phyloP scores from a whole-genome alignment of 176 grass and related monocot genomes.

The Juncus inflexus region DNA sequence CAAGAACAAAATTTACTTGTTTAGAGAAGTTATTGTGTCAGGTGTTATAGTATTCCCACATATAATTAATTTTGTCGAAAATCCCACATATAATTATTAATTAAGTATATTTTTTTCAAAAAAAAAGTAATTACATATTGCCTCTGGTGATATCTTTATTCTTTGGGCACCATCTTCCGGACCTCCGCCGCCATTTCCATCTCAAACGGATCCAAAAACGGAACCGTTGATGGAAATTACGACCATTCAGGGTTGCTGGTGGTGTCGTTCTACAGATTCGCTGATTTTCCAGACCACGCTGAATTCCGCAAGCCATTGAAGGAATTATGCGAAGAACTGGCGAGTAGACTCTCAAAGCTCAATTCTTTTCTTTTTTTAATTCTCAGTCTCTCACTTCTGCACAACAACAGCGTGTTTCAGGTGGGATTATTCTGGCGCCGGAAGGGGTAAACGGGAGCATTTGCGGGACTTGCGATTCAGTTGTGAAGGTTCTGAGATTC shows the following conservation, averaged over 20 bases:
- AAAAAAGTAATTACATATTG: too few relatives aligned
- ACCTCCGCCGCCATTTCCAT: constrained; percentile 21
- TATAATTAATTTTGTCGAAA: neutral
- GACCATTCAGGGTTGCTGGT: constrained; percentile 41
- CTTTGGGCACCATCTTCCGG: neutral
- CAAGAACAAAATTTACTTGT: neutral
- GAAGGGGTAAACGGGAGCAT: constrained; percentile 95
- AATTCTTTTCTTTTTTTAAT: neutral
- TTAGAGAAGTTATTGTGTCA: neutral
- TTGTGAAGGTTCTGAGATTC: constrained; percentile 66
- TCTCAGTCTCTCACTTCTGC: neutral
- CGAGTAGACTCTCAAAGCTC: constrained; percentile 25
- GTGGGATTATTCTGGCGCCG: constrained; percentile 91
- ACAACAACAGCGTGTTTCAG: constrained; percentile 77
- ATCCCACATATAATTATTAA: too few relatives aligned
- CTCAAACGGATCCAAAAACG: neutral
- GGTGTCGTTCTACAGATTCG: constrained; percentile 83
- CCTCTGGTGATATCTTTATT: too few relatives aligned
- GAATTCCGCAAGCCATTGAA: constrained; percentile 58
- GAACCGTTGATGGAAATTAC: neutral
- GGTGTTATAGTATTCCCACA: neutral
- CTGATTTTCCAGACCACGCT: constrained; percentile 72
- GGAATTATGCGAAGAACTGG: constrained; percentile 74
- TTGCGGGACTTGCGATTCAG: constrained; percentile 63
- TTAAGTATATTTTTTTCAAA: too few relatives aligned